Conservation (phyloP, 78 protist species). For the Creolimax fragrantissima region DNA sequence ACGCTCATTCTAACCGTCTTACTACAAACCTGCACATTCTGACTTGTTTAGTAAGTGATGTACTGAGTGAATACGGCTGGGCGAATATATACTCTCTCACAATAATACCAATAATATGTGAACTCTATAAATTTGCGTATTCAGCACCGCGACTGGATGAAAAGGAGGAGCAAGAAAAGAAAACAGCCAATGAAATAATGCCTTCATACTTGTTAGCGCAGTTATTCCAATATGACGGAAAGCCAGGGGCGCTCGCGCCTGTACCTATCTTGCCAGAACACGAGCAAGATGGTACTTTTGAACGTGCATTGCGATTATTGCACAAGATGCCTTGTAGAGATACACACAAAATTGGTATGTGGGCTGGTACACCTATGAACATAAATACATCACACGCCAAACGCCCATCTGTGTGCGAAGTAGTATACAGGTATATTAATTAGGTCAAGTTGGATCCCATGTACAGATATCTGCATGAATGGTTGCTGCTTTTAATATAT, state of each 20-base stretch:
- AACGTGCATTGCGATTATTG: not conserved
- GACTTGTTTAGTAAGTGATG: too few relatives aligned
- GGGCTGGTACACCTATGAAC: not conserved
- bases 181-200: not conserved
- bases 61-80: too few relatives aligned
- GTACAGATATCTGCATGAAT: not conserved
- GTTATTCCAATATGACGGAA: not conserved
- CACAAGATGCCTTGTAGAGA: not conserved
- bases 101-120: too few relatives aligned
- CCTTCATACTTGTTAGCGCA: not conserved
- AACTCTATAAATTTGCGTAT: too few relatives aligned
- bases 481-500: not conserved
- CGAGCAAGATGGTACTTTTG: not conserved
- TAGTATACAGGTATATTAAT: too few relatives aligned
- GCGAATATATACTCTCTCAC: too few relatives aligned
- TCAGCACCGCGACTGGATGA: not conserved
- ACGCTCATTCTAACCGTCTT: too few relatives aligned
- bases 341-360: not conserved
- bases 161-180: not conserved
- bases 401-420: too few relatives aligned
- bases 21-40: too few relatives aligned
- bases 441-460: too few relatives aligned
- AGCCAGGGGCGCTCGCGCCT: not conserved
- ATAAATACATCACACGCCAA: too few relatives aligned
- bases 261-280: not conserved